Conservation (phyloP, 805 yeast species). For the Candida insectalens region DNA sequence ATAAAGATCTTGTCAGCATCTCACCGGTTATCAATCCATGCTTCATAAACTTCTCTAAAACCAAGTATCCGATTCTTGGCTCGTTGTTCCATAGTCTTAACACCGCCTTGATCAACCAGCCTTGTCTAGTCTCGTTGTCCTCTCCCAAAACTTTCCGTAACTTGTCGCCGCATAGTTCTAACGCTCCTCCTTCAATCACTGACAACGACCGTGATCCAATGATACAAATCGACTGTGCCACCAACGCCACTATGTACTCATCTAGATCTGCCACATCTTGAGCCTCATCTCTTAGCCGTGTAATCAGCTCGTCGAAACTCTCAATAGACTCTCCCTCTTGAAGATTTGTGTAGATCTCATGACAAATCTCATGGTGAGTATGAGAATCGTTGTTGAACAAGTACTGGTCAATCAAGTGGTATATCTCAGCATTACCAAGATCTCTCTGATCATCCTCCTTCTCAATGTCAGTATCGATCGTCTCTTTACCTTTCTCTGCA, state of each 20-base stretch:
- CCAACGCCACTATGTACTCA: constrained; percentile 44
- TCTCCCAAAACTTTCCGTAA: constrained; percentile 19
- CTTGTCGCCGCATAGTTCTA: constrained; percentile 22
- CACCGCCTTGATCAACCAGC: constrained; percentile 44
- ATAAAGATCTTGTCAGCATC: too few relatives aligned
- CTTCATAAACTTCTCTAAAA: constrained; percentile 41
- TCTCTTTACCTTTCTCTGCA: constrained; percentile 5
- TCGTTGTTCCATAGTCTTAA: constrained; percentile 56
- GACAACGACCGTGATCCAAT: constrained; percentile 86
- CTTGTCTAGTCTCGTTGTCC: constrained; percentile 23
- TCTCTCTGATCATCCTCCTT: constrained; percentile 13
- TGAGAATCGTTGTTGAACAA: constrained; percentile 25
- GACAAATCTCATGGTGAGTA: constrained; percentile 23
- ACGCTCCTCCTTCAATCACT: constrained; percentile 48
- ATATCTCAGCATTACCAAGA: constrained; percentile 20
- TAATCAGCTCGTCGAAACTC: constrained; percentile 19
- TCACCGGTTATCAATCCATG: constrained; percentile 35
- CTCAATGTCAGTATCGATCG: constrained; percentile 6
- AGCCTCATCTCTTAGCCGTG: constrained; percentile 11
- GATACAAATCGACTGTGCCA: constrained; percentile 65
- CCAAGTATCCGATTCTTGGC: constrained; percentile 54
- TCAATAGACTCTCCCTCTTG: constrained; percentile 21
- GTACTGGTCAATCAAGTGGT: constrained; percentile 23
- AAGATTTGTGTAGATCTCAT: constrained; percentile 23
- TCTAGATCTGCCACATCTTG: constrained; percentile 16